Evolutionary conservation across 192 early-diverging fungal species (phyloP).

Genomic region (Chytriomyces sp.): DNA sequence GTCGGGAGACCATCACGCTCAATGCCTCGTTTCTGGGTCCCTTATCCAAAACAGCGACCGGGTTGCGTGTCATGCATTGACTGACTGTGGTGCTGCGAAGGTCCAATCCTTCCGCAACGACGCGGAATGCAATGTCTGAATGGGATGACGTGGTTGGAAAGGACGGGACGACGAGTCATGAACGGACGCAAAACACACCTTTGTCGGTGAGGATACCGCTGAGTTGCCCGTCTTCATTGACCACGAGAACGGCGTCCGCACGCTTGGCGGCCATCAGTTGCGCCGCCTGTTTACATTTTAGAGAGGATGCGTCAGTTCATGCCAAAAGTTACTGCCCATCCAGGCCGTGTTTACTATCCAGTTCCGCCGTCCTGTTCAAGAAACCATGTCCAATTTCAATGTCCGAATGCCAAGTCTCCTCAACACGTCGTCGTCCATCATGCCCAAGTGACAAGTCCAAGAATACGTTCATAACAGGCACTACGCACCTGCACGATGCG

Average conservation of each 20-base stretch:
- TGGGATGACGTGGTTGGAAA: neutral
- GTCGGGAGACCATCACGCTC: constrained; percentile 50
- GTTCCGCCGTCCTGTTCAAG: neutral
- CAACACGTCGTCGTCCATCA: neutral
- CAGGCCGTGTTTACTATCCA: neutral
- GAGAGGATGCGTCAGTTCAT: neutral
- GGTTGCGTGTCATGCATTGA: constrained; percentile 89
- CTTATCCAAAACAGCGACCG: constrained; percentile 78
- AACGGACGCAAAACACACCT: neutral
- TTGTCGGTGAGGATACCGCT: constrained; percentile 97
- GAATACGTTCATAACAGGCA: too few relatives aligned
- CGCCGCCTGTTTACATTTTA: constrained; percentile 38
- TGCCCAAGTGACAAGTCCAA: neutral
- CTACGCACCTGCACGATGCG: constrained; percentile 50
- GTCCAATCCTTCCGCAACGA: constrained; percentile 75
- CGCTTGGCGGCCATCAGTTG: constrained; percentile 94
- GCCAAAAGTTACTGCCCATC: neutral
- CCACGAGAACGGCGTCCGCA: constrained; percentile 90
- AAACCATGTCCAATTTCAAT: neutral
- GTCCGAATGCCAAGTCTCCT: neutral
- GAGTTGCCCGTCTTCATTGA: constrained; percentile 88
- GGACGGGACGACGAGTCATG: neutral
- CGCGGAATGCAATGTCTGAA: constrained; percentile 91
- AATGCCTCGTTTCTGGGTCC: constrained; percentile 48
- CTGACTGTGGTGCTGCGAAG: constrained; percentile 62